Base-by-base conservation (phyloP, 202 grass and related monocot species). In the Panicum virgatum region DNA sequence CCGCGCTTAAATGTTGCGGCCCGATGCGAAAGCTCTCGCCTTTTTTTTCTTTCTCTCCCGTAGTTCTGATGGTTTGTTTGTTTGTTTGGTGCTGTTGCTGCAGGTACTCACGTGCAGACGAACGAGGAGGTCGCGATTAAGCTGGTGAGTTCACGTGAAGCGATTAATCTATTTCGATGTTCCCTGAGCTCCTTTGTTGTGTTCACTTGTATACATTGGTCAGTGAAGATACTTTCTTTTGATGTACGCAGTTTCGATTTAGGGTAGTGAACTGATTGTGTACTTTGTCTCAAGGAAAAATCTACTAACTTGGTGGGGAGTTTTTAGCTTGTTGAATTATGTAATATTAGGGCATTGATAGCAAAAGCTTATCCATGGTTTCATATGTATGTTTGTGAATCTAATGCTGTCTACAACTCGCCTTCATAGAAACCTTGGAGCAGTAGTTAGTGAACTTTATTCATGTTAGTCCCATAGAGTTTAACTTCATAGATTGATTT, bases 61-160 rank as follows among this genome's bases (percentile, higher is more conserved):
- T 75, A 19, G 27, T 47, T 48, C 34, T 80, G 53, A 19, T 80
- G 39, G 27, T 66, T 65, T 37, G 74, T 45, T 62, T 15, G 29
- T 87, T 68, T 78, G 51, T 61, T 66, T 72, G 26, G 47, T 5
- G 52, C 47, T 80, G 54, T 23, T 37, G 72, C 25, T 84, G 43
- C 76, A 96, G 93, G 93, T 80, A 96, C 93, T n/a, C 86, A 92
- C 77, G 82, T 92, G 74, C 88, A 96, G 85, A 92, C 62, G 25
- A 96, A 89, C 52, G 93, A 96, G 27, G 90, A 96, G 73, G 90
- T 96, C 44, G 93, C 93, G 11, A 90, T 96, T 81, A 96, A 96
- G 54, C 93, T 96, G 29, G 93, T 96, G 69, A 88, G 93, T 73
- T 62, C 71, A 76, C 43, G 20, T 23, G 22, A 73, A 36, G 29